Conservation (phyloP, 768 basidiomycete species). For the Agaricus sinodeliciosus region DNA sequence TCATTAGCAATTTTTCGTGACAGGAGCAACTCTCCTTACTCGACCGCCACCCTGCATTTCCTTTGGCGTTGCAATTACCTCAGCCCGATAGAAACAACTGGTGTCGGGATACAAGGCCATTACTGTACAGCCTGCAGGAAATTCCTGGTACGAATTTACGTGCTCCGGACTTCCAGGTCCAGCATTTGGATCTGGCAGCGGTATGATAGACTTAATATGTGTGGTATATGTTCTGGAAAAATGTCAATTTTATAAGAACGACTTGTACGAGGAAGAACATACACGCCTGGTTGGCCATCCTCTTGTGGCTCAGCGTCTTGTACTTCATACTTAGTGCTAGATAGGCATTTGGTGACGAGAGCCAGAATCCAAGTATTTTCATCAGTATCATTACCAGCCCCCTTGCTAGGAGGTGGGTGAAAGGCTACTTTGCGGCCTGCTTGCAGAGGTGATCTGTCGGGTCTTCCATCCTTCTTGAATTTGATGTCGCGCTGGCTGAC, state of each 20-base stretch:
- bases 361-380: constrained; percentile 75
- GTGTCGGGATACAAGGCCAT: constrained; percentile 90
- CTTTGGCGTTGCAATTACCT: constrained; percentile 66
- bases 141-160: constrained; percentile 65
- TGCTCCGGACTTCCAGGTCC: constrained; percentile 53
- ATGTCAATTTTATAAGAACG: constrained; percentile 6
- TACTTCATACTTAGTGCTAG: constrained; percentile 78
- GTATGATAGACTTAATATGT: constrained; percentile 65
- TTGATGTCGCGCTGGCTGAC: constrained; percentile 62
- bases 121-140: constrained; percentile 63
- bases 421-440: constrained; percentile 79
- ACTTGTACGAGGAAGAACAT: constrained; percentile 14
- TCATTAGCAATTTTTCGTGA: background rate
- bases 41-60: constrained; percentile 30
- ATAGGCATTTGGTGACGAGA: constrained; percentile 62
- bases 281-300: constrained; percentile 66
- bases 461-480: constrained; percentile 53
- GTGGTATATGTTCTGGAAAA: constrained; percentile 38
- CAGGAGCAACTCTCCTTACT: constrained; percentile 17
- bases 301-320: constrained; percentile 83
- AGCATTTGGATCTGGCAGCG: constrained; percentile 69
- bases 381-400: constrained; percentile 35
- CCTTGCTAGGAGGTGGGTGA: constrained; percentile 58
- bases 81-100: constrained; percentile 85
- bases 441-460: constrained; percentile 60